phyloP scores from a whole-genome alignment of 257 asterid species.

The Mentha longifolia region DNA sequence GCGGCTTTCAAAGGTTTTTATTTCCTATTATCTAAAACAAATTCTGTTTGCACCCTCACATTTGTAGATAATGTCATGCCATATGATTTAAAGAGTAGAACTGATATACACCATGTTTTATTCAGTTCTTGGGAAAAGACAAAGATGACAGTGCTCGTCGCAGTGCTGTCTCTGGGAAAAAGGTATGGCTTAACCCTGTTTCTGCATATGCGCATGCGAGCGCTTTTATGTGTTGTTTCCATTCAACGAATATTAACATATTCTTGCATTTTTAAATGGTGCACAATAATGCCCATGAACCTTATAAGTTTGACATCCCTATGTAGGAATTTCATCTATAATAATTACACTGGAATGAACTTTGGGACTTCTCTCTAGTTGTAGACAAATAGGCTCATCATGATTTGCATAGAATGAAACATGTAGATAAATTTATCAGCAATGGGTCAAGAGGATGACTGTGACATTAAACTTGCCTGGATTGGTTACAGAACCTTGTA shows the following conservation, averaged over 20 bases:
- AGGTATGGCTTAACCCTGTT: slow-evolving; percentile 48
- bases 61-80: not conserved
- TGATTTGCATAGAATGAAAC: too few species aligned
- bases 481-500: not conserved
- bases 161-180: slow-evolving; percentile 97
- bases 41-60: not conserved
- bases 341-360: not conserved
- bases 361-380: not conserved
- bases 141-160: slow-evolving; percentile 91
- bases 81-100: not conserved
- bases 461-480: not conserved
- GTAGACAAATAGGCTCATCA: not conserved
- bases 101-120: slow-evolving; percentile 27
- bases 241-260: slow-evolving; percentile 10
- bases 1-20: slow-evolving; percentile 86
- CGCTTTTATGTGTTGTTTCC: slow-evolving; percentile 12
- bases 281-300: slow-evolving; percentile 16
- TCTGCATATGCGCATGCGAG: slow-evolving; percentile 23
- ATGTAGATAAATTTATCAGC: not conserved
- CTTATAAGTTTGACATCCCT: not conserved
- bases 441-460: not conserved
- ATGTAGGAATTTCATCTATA: slow-evolving; percentile 3
- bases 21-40: slow-evolving; percentile 6
- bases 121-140: slow-evolving; percentile 81
- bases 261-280: slow-evolving; percentile 18